phyloP scores from a whole-genome alignment of 176 grass and related monocot species.

The Lolium perenne region DNA sequence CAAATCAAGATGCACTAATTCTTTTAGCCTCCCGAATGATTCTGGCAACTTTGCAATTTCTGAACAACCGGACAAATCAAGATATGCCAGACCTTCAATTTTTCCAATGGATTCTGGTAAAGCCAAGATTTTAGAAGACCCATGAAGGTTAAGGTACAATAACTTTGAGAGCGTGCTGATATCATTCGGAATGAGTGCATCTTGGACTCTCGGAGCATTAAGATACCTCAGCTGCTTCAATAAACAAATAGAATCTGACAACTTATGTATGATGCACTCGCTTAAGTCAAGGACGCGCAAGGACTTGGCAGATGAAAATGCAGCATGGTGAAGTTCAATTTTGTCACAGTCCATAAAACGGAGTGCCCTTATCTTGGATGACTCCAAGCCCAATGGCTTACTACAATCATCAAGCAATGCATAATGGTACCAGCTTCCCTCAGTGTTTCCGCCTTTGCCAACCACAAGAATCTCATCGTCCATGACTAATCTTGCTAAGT shows the following conservation, averaged over 20 bases:
- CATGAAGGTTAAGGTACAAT: too few species aligned
- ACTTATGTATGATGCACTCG: not conserved
- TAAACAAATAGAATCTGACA: not conserved
- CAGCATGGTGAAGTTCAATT: not conserved
- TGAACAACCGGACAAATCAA: slow-evolving; percentile 26
- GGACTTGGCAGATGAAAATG: not conserved
- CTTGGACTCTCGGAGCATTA: not conserved
- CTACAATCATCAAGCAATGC: not conserved
- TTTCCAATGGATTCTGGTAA: not conserved
- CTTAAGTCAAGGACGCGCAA: not conserved
- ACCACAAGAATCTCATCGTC: too few species aligned
- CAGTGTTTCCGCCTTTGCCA: too few species aligned
- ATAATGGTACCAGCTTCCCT: not conserved
- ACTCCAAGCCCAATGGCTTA: not conserved
- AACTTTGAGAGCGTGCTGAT: not conserved
- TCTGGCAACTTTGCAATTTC: not conserved
- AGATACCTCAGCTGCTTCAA: not conserved
- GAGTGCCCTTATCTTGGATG: not conserved
- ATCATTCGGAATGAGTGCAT: not conserved
- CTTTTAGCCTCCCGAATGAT: not conserved
- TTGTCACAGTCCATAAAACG: not conserved
- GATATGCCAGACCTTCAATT: not conserved
- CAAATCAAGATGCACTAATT: slow-evolving; percentile 30
- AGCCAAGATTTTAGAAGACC: too few species aligned
- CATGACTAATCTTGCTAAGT: too few species aligned